Evolutionary conservation across 192 early-diverging fungal species (phyloP), one percentile per base, ranked within the genome.

Genomic region (Coemansia aciculifera): DNA sequence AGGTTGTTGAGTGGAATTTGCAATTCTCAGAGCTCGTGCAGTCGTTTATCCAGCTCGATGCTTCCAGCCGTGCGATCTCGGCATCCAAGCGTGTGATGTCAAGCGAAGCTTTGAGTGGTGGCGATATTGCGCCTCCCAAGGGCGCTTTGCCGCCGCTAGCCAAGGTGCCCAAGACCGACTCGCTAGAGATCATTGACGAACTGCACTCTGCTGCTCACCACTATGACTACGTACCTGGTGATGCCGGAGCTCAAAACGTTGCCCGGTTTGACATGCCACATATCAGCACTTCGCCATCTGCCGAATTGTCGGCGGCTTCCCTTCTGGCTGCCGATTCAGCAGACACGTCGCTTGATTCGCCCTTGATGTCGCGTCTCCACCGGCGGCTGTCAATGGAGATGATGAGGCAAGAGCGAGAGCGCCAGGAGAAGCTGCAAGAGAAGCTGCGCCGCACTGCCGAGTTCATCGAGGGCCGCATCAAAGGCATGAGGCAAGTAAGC

Each of bases 11-110:
- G 44, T 99, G 95, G 95, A 92, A 98, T 62, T 65, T 85, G 62
- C 92, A 93, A 24, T 97, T 97, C 66, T 84, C 83, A 5, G 86
- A 91, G 54, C 87, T 99, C 39, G 91, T 88, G 2, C 76, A 91
- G 39, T 85, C 85, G 4, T 95, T 91, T 73, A 87, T 97, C 64
- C 90, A 93, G 64, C 85, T 91, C 0, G 95, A 98, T 52, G 68
- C 63, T 7, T 52, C 59, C 38, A 60, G n/a, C 23, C 74, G 74
- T 2, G 32, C 24, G 19, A 3, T n/a, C 3, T 19, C 60, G 11
- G 21, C 39, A 4, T 27, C 52, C 11, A 73, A 61, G 12, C 72
- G 72, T n/a, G 31, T 51, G 13, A 29, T 57, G 54, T 57, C 54
- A 13, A 57, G 54, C 29, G 54, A 57, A 15, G 13, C 54, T 34